Percentiles rank a stretch among this genome's conserved stretches.
Evolutionary conservation across 2,329 filamentous ascomycete species (phyloP).

Genomic region (Dactylonectria macrodidyma): DNA sequence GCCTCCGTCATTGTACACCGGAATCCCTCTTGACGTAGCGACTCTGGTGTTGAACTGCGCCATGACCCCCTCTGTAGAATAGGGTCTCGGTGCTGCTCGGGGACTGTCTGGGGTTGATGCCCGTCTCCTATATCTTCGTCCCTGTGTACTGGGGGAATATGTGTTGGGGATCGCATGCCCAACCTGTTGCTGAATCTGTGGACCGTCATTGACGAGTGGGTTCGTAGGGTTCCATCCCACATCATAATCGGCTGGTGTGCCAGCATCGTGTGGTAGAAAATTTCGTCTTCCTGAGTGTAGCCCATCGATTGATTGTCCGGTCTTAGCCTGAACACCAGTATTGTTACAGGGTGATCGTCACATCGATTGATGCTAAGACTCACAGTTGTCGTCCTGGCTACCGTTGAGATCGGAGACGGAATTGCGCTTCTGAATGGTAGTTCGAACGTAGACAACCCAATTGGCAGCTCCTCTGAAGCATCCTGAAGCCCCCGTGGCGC

Average conservation of each 20-base stretch:
- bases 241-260: background rate
- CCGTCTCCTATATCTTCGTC: background rate
- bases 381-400: background rate
- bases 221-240: background rate
- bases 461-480: background rate
- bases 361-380: background rate
- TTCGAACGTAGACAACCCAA: background rate
- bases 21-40: constrained; percentile 21
- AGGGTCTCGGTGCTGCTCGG: background rate
- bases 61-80: background rate
- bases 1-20: constrained; percentile 42
- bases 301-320: background rate
- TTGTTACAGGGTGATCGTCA: background rate
- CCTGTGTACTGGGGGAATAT: background rate
- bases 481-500: background rate
- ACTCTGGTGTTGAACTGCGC: background rate
- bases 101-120: background rate
- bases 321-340: background rate
- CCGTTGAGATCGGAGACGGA: background rate
- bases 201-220: background rate
- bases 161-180: background rate
- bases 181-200: background rate
- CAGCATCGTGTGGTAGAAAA: background rate
- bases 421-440: background rate
- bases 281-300: background rate